Base-by-base conservation (phyloP, 306 rosid species). In the Rosa chinensis region DNA sequence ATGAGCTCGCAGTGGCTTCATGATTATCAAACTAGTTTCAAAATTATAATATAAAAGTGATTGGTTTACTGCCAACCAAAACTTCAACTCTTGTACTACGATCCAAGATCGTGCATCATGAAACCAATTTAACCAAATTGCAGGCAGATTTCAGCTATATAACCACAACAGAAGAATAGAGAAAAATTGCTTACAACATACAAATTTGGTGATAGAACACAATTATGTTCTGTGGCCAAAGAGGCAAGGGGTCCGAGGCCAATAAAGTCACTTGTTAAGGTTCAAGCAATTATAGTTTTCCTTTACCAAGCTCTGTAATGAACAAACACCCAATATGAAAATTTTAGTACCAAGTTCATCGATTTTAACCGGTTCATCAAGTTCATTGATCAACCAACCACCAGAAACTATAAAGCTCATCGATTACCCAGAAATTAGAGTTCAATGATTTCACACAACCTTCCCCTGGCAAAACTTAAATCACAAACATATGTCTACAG, bases 1-100 rank as follows among this genome's bases (percentile, higher is more conserved):
- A 53, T 0, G 37, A 59, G 16, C 35, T n/a, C 3, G 17, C 52
- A 48, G 4, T 48, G 52, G 4, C 52, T 12, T 12, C 52, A 48
- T 48, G 17, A 48, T 48, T 48, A 48, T 55, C 10, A 18, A 53
- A 2, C 3, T 20, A 7, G 43, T 40, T 40, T 40, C 43, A 40
- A 40, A 40, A 40, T 40, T 6, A 40, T 40, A 40, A 40, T 4
- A 2, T 40, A 40, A 40, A 40, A 40, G 43, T 40, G 43, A 40
- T 40, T 3, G 43, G 43, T 40, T 40, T 40, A 6, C 43, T 40
- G 43, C 43, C 43, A 40, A 8, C 92, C 95, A 61, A 94, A 94
- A 82, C 43, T 40, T 40, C 32, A 28, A 28, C 32, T 28, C 32
- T 28, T 28, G 32, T 28, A 0, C 32, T 28, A 28, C 32, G 32